These are phyloP conservation scores for Tricholoma flavovirens DNA, from an alignment of 768 basidiomycete genomes.

Conservation along the genomic window DNA sequence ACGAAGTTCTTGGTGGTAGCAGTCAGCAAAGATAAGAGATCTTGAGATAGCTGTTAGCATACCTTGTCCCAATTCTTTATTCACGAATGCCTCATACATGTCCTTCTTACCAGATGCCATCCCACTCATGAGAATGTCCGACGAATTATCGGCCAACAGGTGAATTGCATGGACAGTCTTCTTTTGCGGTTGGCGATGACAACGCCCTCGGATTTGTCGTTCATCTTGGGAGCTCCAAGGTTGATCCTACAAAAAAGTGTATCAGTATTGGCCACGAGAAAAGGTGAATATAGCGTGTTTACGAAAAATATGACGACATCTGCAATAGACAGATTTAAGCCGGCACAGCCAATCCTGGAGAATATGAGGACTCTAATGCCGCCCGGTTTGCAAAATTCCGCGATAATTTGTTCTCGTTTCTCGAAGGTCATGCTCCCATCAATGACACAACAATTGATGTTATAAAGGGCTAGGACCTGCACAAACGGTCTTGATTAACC, in stretches of 20 bases:
- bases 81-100: slow-evolving; percentile 21
- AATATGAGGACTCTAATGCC: slow-evolving; percentile 9
- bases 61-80: not conserved
- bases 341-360: slow-evolving; percentile 11
- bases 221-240: slow-evolving; percentile 25
- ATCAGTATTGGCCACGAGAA: too few species aligned
- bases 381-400: slow-evolving; percentile 6
- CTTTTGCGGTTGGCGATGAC: slow-evolving; percentile 23
- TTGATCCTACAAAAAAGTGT: slow-evolving; percentile 17
- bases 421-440: slow-evolving; percentile 12
- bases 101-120: slow-evolving; percentile 19
- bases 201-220: slow-evolving; percentile 21
- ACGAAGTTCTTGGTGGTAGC: too few species aligned
- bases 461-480: slow-evolving; percentile 6
- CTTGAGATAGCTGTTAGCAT: too few species aligned
- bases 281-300: slow-evolving; percentile 11
- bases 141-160: slow-evolving; percentile 18
- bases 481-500: not conserved
- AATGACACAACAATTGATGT: slow-evolving; percentile 3
- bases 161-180: slow-evolving; percentile 16
- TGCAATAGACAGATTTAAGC: slow-evolving; percentile 11
- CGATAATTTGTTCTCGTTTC: slow-evolving; percentile 7
- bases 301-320: slow-evolving; percentile 10
- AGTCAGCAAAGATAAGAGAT: too few species aligned
- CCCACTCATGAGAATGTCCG: slow-evolving; percentile 17